Evolutionary conservation across 352 stramenopile genomes (phyloP).

Genomic region (Globisporangium emineosum): DNA sequence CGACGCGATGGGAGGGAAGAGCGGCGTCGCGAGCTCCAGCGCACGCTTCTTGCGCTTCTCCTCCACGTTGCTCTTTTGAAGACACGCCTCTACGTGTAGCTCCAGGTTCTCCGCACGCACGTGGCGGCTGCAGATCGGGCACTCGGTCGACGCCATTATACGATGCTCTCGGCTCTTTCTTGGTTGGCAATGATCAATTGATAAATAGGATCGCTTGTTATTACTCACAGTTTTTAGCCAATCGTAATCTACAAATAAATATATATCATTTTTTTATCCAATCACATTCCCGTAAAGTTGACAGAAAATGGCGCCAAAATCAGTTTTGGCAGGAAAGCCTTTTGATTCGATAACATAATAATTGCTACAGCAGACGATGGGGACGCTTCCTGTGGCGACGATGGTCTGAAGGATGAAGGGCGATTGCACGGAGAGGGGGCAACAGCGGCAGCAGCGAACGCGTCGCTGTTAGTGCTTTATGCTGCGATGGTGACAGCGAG

Average conservation of each 20-base stretch:
- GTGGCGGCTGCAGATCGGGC: conserved; percentile 76
- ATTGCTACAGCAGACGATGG: background rate
- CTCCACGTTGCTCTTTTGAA: conserved; percentile 27
- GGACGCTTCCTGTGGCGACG: background rate
- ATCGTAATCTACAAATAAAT: background rate
- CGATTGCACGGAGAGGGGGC: background rate
- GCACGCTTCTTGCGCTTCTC: conserved; percentile 21
- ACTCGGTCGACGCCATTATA: conserved; percentile 39
- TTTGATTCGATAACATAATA: background rate
- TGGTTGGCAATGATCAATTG: no score
- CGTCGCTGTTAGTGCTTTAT: background rate
- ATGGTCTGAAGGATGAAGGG: background rate
- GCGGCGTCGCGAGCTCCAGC: conserved; percentile 13
- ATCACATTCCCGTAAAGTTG: background rate
- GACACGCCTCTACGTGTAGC: conserved; percentile 72
- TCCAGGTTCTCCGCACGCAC: conserved; percentile 70
- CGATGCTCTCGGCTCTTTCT: background rate
- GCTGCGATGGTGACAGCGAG: conserved; percentile 8
- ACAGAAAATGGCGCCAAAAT: background rate
- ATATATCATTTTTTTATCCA: background rate
- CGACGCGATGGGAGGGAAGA: conserved; percentile 7
- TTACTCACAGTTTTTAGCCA: background rate
- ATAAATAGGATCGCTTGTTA: no score
- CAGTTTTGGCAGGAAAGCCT: background rate
- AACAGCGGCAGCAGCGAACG: background rate